These are phyloP conservation scores for Rhododendron molle DNA, from an alignment of 148 eudicot genomes.

Conservation along the genomic window DNA sequence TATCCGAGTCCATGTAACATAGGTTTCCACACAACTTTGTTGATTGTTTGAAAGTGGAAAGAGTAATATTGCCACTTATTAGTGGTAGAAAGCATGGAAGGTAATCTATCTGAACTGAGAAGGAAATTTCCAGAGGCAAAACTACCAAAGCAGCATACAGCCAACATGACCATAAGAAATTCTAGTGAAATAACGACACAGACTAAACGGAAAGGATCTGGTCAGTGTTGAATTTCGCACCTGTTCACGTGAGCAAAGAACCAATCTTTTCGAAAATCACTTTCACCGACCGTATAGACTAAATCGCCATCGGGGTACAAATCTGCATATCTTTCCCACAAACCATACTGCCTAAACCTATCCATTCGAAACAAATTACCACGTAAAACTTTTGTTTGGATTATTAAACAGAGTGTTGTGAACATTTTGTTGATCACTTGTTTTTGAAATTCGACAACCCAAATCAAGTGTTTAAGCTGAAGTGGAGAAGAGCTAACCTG, in stretches of 20 bases:
- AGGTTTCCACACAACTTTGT: neutral
- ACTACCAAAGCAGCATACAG: neutral
- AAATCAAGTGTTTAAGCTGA: neutral
- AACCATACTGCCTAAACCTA: constrained; percentile 85
- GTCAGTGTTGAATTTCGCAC: constrained; percentile 17
- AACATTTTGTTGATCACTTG: neutral
- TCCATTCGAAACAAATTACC: neutral
- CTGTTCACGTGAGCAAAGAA: constrained; percentile 89
- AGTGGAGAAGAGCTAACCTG: constrained; percentile 34
- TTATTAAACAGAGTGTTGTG: neutral
- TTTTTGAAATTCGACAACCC: neutral
- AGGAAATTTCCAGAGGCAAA: neutral
- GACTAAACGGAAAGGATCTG: neutral
- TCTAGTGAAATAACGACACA: neutral
- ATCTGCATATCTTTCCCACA: constrained; percentile 86
- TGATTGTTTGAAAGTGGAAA: neutral
- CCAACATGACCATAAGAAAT: neutral
- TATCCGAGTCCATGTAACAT: neutral
- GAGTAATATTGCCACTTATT: neutral
- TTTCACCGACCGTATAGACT: constrained; percentile 55
- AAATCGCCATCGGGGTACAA: constrained; percentile 68
- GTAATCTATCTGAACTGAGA: neutral
- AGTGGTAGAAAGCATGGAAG: neutral
- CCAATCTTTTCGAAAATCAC: constrained; percentile 71
- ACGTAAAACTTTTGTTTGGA: neutral